Evolutionary conservation across 2,329 filamentous ascomycete species (phyloP).

Genomic region (Alternaria brassicae): DNA sequence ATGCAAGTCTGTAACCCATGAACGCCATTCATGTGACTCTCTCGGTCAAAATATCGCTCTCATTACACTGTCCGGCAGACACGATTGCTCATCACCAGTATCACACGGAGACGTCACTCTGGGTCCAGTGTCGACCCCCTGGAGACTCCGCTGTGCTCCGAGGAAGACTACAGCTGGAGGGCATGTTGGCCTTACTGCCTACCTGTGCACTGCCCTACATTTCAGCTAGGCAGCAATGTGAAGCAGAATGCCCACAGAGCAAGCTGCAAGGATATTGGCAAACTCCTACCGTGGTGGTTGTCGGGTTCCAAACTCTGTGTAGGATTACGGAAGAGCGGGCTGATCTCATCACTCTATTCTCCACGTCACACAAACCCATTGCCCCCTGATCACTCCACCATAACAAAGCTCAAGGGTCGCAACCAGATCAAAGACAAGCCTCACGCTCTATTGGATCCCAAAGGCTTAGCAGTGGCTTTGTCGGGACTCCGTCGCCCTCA

Average conservation of each 20-base stretch:
- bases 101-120: constrained; percentile 31
- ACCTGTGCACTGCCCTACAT: background rate
- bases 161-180: constrained; percentile 1
- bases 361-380: constrained; percentile 11
- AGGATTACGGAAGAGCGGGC: constrained; percentile 23
- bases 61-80: background rate
- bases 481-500: background rate
- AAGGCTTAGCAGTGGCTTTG: constrained; percentile 26
- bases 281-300: background rate
- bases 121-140: constrained; percentile 1
- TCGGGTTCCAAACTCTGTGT: constrained; percentile 5
- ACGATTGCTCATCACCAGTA: constrained; percentile 13
- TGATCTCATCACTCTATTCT: constrained; percentile 38
- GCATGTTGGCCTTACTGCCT: constrained; percentile 1
- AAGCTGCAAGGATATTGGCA: background rate
- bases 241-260: background rate
- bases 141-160: background rate
- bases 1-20: constrained; percentile 3
- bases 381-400: constrained; percentile 12
- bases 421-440: constrained; percentile 10
- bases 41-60: background rate
- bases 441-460: constrained; percentile 6
- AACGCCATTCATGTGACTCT: constrained; percentile 23
- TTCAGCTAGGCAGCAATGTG: background rate
- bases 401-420: constrained; percentile 5